These are phyloP conservation scores for Phytophthora sp. DNA, from an alignment of 352 stramenopile species.

Conservation along the genomic window DNA sequence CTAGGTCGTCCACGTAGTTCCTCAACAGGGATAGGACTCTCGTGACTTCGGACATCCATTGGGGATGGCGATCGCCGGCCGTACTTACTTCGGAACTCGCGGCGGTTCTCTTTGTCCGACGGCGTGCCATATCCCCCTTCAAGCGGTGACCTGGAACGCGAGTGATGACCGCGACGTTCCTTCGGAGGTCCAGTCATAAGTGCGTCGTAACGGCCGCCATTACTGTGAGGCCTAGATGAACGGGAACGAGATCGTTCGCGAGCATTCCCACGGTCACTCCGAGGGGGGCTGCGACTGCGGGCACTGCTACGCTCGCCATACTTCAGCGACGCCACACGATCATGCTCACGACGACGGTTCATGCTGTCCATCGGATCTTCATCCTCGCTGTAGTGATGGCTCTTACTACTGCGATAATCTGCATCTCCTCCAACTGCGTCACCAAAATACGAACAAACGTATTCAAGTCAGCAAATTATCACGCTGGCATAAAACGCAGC, in stretches of 20 bases:
- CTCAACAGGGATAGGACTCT: conserved; percentile 22
- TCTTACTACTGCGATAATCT: conserved; percentile 35
- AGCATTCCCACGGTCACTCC: conserved; percentile 31
- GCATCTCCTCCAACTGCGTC: conserved; percentile 36
- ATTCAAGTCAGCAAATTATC: conserved; percentile 34
- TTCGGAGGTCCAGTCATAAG: conserved; percentile 17
- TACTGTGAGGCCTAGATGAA: conserved; percentile 30
- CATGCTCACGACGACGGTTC: conserved; percentile 26
- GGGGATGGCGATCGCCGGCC: conserved; percentile 25
- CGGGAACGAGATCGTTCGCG: conserved; percentile 40
- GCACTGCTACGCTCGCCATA: conserved; percentile 33
- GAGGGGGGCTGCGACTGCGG: conserved; percentile 34
- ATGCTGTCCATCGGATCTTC: conserved; percentile 27
- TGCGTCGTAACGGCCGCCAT: conserved; percentile 19
- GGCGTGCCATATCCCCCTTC: conserved; percentile 27
- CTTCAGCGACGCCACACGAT: conserved; percentile 29
- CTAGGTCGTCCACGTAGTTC: conserved; percentile 42
- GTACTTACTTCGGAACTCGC: conserved; percentile 32
- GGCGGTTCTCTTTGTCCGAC: conserved; percentile 40
- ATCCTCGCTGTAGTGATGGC: conserved; percentile 29
- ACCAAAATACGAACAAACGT: conserved; percentile 24
- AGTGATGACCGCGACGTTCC: conserved; percentile 25
- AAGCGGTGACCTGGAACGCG: conserved; percentile 42
- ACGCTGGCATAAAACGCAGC: conserved; percentile 15
- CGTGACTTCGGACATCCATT: conserved; percentile 29